Base-by-base conservation (phyloP, 2,329 filamentous ascomycete species). In the Ophiosphaerella narmari region DNA sequence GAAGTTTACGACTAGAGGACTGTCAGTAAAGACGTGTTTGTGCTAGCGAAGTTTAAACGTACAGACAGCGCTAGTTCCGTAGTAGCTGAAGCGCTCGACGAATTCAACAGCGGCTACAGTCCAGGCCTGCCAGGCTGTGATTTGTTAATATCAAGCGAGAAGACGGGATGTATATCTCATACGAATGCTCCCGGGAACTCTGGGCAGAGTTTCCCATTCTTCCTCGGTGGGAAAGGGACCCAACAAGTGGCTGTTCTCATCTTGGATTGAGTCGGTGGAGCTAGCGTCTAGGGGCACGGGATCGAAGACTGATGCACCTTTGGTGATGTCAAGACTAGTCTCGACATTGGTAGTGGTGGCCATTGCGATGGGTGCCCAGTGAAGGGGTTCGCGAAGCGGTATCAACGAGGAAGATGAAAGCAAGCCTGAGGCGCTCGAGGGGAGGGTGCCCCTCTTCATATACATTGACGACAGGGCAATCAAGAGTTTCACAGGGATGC, bases 31-130 rank as follows among this genome's bases (percentile, higher is more conserved):
- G 12, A 16, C 11, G 5, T 13, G 13, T 7, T 24, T 18, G 7
- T 11, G 36, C 12, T 7, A 29, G 13, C 29, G 23, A 18, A 16
- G 13, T 3, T 2, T 5, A 13, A 13, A 54, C 63, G 39, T 52
- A 66, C 63, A 74, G 16, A 73, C 70, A 43, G 68, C 67, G 23
- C 63, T 69, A 5, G 71, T 74, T 38, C 69, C 71, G 38, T 74
- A 72, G 59, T 72, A 72, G 16, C 67, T 68, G 52, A 74, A 67
- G 37, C 70, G 67, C 52, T 74, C 71, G 7, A 65, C 63, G 16
- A 73, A 66, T 46, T 73, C 71, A 37, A 74, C 68, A 31, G 57
- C 60, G 41, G 68, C 69, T 24, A 73, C 65, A 45, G 70, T 72
- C 63, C 63, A 73, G 2, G 66, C 70, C 29, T 63, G 66, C 65